These are phyloP conservation scores for Cyberlindnera galapagoensis DNA, from an alignment of 805 yeast genomes.

Conservation along the genomic window DNA sequence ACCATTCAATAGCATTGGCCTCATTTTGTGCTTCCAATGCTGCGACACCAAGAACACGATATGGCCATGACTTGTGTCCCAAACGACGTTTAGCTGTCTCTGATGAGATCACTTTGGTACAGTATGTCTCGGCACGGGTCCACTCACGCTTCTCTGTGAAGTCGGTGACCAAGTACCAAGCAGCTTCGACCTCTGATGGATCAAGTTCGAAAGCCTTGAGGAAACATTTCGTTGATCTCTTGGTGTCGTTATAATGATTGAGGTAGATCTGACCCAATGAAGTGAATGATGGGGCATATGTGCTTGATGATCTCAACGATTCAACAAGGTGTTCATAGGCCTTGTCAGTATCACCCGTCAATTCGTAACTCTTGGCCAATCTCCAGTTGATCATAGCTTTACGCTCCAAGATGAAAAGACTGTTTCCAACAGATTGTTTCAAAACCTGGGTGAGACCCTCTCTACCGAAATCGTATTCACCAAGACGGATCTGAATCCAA, in stretches of 20 bases:
- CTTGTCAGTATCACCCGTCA: slow-evolving; percentile 26
- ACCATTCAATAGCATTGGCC: slow-evolving; percentile 78
- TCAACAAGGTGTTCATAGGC: slow-evolving; percentile 56
- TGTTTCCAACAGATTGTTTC: slow-evolving; percentile 39
- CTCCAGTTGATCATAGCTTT: slow-evolving; percentile 67
- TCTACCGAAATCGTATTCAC: slow-evolving; percentile 46
- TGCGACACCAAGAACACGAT: slow-evolving; percentile 76
- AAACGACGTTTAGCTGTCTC: slow-evolving; percentile 51
- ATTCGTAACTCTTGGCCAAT: slow-evolving; percentile 57
- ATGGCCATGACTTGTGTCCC: slow-evolving; percentile 69
- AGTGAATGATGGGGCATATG: slow-evolving; percentile 74
- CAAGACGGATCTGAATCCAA: slow-evolving; percentile 67
- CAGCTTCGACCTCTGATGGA: slow-evolving; percentile 68
- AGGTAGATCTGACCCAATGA: slow-evolving; percentile 72
- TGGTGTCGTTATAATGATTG: slow-evolving; percentile 47
- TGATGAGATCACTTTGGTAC: slow-evolving; percentile 56
- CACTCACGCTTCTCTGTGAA: slow-evolving; percentile 68
- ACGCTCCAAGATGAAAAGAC: slow-evolving; percentile 43
- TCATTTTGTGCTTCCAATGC: slow-evolving; percentile 65
- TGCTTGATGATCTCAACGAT: slow-evolving; percentile 57
- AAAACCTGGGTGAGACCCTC: slow-evolving; percentile 33
- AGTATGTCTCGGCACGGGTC: slow-evolving; percentile 75
- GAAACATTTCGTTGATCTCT: slow-evolving; percentile 79
- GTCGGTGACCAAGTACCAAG: slow-evolving; percentile 62
- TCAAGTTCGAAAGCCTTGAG: slow-evolving; percentile 87